phyloP scores from a whole-genome alignment of 2,329 filamentous ascomycete species.

The Ophiostoma novo-ulmi region DNA sequence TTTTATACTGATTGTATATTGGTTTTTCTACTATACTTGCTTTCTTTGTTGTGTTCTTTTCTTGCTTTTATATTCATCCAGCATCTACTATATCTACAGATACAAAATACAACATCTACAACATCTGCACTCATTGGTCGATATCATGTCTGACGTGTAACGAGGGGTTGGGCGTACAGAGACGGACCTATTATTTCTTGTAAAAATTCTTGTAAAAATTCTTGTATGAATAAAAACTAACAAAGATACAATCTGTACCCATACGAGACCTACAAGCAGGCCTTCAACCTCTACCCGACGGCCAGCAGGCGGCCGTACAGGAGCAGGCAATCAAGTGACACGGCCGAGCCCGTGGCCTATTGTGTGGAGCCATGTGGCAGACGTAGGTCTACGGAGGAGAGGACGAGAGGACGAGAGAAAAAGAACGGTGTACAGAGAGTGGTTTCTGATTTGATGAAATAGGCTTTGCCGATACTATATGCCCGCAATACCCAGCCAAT shows the following conservation, averaged over 20 bases:
- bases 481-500: not conserved
- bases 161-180: slow-evolving; percentile 11
- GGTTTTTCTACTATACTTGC: not conserved
- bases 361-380: slow-evolving; percentile 24
- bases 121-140: not conserved
- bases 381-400: not conserved
- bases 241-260: not conserved
- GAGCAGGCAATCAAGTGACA: slow-evolving; percentile 22
- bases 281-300: not conserved
- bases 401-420: not conserved
- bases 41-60: not conserved
- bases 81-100: not conserved
- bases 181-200: not conserved
- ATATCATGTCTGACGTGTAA: not conserved
- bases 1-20: too few relatives aligned
- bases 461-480: not conserved
- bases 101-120: not conserved
- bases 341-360: slow-evolving; percentile 13
- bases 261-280: not conserved
- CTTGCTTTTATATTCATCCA: not conserved
- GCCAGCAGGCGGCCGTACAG: slow-evolving; percentile 12
- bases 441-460: not conserved
- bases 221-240: not conserved
- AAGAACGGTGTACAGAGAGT: not conserved
- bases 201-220: not conserved